Base-by-base conservation (phyloP, 1,284 basidiomycete species). In the Rugosomyces carneus region DNA sequence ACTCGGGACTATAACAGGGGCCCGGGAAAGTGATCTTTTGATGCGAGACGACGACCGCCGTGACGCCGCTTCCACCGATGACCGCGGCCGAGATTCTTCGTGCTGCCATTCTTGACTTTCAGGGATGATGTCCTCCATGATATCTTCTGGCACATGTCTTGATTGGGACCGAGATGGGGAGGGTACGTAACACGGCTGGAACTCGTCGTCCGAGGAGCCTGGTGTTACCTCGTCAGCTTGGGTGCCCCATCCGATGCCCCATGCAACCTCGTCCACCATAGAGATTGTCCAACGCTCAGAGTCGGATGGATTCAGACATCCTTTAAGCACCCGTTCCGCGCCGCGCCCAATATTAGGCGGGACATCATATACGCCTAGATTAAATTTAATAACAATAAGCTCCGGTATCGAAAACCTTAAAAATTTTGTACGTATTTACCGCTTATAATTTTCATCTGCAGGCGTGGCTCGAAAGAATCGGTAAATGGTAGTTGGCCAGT, bases 361-460 rank as follows among this genome's bases (percentile, higher is more conserved):
- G 49, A 80, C 67, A 1, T 78, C 72, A 56, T 75, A 84, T 9
- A 66, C 71, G 52, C 81, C 84, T 86, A 57, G 16, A 37, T 40
- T 47, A 50, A 50, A 52, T n/a, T n/a, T n/a, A n/a, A n/a, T n/a
- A n/a, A n/a, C n/a, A 31, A 21, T 37, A 19, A 37, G 21, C 21
- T n/a, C 36, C 16, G 8, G 36, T 20, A 15, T 11, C 4, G 3
- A 40, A 36, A 3, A 32, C 5, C 16, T n/a, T n/a, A n/a, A 39
- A 24, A 20, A 1, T 19, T 21, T 11, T 29, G n/a, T 4, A n/a
- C 31, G n/a, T 32, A 80, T 67, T 70, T 66, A 74, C 93, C 91
- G 47, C 84, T 80, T 11, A 94, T 61, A 48, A 97, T 94, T 67
- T 94, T 94, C 78, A 92, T 84, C 51, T 90, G 86, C 51, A 96